Evolutionary conservation across 2,329 filamentous ascomycete species (phyloP).

Genomic region (Pseudogymnoascus sp.): DNA sequence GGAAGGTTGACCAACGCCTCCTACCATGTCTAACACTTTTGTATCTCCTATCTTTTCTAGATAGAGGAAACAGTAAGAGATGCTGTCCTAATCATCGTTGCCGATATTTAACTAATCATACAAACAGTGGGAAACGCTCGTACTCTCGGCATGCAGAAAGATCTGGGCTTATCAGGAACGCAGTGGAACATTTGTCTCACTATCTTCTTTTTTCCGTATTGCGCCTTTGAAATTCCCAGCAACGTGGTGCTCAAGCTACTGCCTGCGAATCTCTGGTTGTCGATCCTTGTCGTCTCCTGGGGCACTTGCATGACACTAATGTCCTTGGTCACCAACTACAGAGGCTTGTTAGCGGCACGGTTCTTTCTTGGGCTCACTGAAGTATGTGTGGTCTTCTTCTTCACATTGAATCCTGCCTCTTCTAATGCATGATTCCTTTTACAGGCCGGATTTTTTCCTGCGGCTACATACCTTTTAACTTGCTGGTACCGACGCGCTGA

Average conservation of each 20-base stretch:
- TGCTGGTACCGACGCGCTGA: constrained; percentile 12
- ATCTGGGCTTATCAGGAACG: constrained; percentile 11
- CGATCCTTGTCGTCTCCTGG: constrained; percentile 29
- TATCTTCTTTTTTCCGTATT: constrained; percentile 47
- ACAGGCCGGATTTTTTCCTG: constrained; percentile 13
- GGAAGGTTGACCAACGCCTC: constrained; percentile 44
- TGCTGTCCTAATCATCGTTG: neutral
- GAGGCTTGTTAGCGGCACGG: constrained; percentile 49
- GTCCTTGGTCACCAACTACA: constrained; percentile 54
- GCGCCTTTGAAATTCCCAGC: constrained; percentile 39
- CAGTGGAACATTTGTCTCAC: constrained; percentile 30
- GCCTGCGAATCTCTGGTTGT: constrained; percentile 42
- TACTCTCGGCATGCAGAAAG: constrained; percentile 11
- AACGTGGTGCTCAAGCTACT: constrained; percentile 45
- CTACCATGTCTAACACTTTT: constrained; percentile 46
- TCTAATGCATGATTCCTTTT: neutral
- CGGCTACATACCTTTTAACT: constrained; percentile 11
- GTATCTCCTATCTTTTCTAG: constrained; percentile 49
- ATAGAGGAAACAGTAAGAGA: constrained; percentile 33
- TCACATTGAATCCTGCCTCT: neutral
- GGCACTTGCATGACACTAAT: constrained; percentile 39
- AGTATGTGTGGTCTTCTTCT: constrained; percentile 13
- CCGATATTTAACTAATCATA: neutral
- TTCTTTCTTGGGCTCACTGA: constrained; percentile 53
- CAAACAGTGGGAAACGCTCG: constrained; percentile 12